Base-by-base conservation (phyloP, 805 yeast genomes). In the Lachancea mirantina region DNA sequence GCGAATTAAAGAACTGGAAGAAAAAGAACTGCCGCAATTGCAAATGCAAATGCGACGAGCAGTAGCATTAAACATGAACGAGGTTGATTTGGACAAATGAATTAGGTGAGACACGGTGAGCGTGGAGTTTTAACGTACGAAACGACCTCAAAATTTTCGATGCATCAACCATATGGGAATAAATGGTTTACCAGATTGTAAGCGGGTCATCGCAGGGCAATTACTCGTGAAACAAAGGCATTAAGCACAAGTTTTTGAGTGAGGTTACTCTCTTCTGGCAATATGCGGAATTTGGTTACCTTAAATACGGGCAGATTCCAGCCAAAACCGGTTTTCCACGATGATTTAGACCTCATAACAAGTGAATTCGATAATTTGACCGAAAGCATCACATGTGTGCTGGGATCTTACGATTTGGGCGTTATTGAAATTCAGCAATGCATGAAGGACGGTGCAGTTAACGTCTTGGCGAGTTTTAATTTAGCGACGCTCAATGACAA, bases 361-460 rank as follows among this genome's bases (percentile, higher is more conserved):
- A 52, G 57, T 36, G 70, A 64, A 8, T 84, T 84, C 47, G 95
- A 85, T 52, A 70, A 82, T 0, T 72, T 83, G 20, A 69, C 79
- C 7, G 92, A 84, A 52, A 71, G 83, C 34, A 65, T 85, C 23
- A 75, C 92, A 0, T 70, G 76, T 42, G 80, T 72, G 1, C 62
- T 83, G 31, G 73, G 75, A 4, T 67, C 74, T 13, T 40, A 64
- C 36, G 82, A 76, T 23, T 65, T 72, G 24, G 72, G 72, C 14
- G 45, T 64, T 6, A 53, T 79, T 31, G 95, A 84, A 57, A 81
- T 83, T n/a, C 92, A 82, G 47, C 88, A 80, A 52, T 74, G 74
- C 46, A 59, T 66, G 61, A 81, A 77, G 52, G 66, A 67, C 24
- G 94, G 94, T 8, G 61, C 64, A n/a, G 60, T 65, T 5, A 57